Conservation (phyloP, 2,329 filamentous ascomycete species). For the Colletotrichum euphorbiae region DNA sequence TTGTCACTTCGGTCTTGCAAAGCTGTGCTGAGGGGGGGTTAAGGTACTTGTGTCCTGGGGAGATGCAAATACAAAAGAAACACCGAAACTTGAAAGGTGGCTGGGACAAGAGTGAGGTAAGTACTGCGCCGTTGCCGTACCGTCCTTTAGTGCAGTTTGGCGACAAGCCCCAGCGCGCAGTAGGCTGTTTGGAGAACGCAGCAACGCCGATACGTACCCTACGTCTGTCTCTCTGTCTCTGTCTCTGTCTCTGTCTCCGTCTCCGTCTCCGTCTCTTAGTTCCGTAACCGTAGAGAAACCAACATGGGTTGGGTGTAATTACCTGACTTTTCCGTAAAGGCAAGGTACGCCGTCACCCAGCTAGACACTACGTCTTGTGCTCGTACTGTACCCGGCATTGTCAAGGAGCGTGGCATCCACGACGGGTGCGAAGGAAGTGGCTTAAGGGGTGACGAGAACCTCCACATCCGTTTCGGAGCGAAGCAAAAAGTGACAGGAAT, state of each 20-base stretch:
- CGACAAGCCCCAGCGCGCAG: neutral
- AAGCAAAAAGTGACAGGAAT: neutral
- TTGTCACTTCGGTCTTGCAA: no score
- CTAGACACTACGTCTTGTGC: neutral
- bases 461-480: conserved; percentile 5
- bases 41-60: neutral
- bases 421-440: conserved; percentile 1
- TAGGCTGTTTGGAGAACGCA: conserved; percentile 5
- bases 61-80: neutral
- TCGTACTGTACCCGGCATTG: neutral
- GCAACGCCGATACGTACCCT: neutral
- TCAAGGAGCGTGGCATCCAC: neutral
- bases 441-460: neutral
- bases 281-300: conserved; percentile 10
- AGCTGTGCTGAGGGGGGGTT: no score
- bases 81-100: neutral
- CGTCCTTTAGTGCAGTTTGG: conserved; percentile 14
- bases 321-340: no score
- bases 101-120: conserved; percentile 14
- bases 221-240: neutral
- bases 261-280: neutral
- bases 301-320: conserved; percentile 12
- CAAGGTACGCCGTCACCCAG: neutral
- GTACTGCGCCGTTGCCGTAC: conserved; percentile 22
- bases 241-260: neutral